Conservation (phyloP, 371 early-diverging fungal species). For the Mortierella sp. region DNA sequence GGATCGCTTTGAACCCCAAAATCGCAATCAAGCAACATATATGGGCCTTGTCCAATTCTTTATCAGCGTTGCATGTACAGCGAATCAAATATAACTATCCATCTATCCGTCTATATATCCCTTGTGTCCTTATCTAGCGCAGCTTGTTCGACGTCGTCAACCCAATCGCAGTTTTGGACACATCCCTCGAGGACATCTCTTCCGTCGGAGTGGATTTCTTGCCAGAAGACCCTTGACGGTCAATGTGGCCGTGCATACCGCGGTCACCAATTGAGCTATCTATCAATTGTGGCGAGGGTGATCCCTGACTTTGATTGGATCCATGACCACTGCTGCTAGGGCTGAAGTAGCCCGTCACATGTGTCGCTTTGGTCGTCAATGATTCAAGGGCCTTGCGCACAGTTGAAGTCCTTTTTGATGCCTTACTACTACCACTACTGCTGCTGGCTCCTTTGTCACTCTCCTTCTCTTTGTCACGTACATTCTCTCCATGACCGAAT, state of each 20-base stretch:
- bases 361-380: slow-evolving; percentile 33
- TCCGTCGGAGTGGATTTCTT: slow-evolving; percentile 4
- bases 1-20: no score
- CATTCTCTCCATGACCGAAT: slow-evolving; percentile 28
- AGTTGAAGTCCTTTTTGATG: slow-evolving; percentile 29
- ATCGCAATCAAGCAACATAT: no score
- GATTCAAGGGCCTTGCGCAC: slow-evolving; percentile 42
- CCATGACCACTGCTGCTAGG: slow-evolving; percentile 15
- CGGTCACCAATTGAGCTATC: background rate
- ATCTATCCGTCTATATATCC: background rate
- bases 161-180: slow-evolving; percentile 7
- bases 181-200: background rate
- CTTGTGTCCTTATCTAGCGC: slow-evolving; percentile 5
- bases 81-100: no score
- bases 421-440: no score
- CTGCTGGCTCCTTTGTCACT: slow-evolving; percentile 1
- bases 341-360: slow-evolving; percentile 48
- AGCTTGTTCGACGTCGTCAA: slow-evolving; percentile 16
- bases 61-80: no score
- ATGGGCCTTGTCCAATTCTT: no score
- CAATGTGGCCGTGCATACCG: slow-evolving; percentile 1
- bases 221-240: slow-evolving; percentile 4
- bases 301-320: background rate
- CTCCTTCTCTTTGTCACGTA: slow-evolving; percentile 15
- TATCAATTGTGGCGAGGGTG: background rate